Conservation (phyloP, 2,329 filamentous ascomycete genomes). For the Plectosphaerella sp. region DNA sequence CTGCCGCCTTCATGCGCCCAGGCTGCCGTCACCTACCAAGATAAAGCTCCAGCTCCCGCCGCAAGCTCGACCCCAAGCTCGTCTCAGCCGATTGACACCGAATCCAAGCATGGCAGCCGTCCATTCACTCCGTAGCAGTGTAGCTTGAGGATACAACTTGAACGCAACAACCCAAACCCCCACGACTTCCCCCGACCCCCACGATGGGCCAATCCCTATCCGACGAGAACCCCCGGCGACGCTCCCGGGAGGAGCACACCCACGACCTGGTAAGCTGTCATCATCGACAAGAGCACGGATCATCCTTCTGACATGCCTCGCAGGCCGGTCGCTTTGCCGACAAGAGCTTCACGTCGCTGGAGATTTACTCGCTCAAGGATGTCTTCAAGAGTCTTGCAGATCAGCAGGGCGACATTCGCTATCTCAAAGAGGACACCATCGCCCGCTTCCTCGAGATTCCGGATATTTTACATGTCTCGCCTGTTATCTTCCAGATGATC, state of each 20-base stretch:
- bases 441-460: conserved; percentile 70
- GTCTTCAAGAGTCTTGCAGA: conserved; percentile 70
- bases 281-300: background rate
- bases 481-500: conserved; percentile 67
- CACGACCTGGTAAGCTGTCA: conserved; percentile 41
- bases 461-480: conserved; percentile 61
- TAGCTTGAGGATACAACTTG: background rate
- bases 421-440: conserved; percentile 67
- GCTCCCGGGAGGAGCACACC: conserved; percentile 47
- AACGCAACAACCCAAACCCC: background rate
- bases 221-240: conserved; percentile 35
- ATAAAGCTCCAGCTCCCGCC: no score
- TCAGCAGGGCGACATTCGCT: conserved; percentile 53
- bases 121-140: background rate
- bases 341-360: conserved; percentile 66
- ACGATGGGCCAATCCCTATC: conserved; percentile 51
- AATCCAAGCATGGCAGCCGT: no score
- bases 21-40: background rate
- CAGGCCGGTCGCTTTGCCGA: conserved; percentile 62
- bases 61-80: background rate
- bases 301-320: conserved; percentile 3
- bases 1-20: background rate
- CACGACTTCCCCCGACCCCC: no score
- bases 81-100: background rate
- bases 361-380: conserved; percentile 69